Evolutionary conservation across 352 stramenopile genomes (phyloP).

Genomic region (Chrysophaeum taylorii): DNA sequence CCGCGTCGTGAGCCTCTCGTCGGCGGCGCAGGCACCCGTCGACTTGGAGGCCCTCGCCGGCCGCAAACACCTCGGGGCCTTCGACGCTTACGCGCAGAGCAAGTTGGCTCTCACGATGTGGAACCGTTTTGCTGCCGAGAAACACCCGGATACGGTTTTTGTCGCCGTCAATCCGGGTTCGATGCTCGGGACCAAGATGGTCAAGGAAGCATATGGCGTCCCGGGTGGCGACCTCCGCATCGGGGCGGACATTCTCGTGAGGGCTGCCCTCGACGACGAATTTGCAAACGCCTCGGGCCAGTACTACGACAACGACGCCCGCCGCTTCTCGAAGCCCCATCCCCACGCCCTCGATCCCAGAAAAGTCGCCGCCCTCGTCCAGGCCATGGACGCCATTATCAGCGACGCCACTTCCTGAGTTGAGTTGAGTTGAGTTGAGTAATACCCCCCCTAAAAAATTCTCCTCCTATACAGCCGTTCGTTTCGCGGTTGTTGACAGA

Average conservation of each 20-base stretch:
- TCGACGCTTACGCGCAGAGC: constrained; percentile 23
- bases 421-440: too few relatives aligned
- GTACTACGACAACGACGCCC: constrained; percentile 24
- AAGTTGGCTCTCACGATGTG: constrained; percentile 28
- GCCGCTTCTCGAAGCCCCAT: constrained; percentile 10
- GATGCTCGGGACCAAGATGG: constrained; percentile 24
- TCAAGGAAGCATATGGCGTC: constrained; percentile 20
- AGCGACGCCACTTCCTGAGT: too few relatives aligned
- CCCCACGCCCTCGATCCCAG: constrained; percentile 7
- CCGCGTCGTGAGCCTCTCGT: constrained; percentile 26
- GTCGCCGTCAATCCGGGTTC: constrained; percentile 19
- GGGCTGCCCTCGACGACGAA: constrained; percentile 14
- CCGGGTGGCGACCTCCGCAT: constrained; percentile 17
- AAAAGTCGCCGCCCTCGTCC: too few relatives aligned
- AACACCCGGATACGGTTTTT: constrained; percentile 6
- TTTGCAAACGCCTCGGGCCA: constrained; percentile 18
- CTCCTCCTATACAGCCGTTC: too few relatives aligned
- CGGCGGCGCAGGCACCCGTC: constrained; percentile 21
- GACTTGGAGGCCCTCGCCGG: constrained; percentile 3
- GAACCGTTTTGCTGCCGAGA: constrained; percentile 4
- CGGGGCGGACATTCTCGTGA: constrained; percentile 16
- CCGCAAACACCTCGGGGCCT: neutral
- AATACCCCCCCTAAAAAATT: too few relatives aligned
- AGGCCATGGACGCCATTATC: too few relatives aligned
- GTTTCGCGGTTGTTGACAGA: too few relatives aligned